phyloP scores from a whole-genome alignment of 2,329 filamentous ascomycete genomes.

The Fusarium liriodendri region DNA sequence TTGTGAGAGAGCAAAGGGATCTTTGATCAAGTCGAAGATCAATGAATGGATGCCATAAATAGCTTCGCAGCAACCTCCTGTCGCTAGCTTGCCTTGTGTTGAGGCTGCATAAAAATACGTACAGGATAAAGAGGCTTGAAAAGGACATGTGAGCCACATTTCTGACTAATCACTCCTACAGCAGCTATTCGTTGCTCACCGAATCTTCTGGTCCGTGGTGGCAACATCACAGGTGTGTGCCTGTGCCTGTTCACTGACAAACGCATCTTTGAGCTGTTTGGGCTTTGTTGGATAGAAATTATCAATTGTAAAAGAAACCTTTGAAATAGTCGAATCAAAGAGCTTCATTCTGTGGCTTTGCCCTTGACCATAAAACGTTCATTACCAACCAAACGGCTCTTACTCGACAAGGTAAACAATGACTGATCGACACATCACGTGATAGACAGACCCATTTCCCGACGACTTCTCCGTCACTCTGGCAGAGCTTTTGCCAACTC shows the following conservation, averaged over 20 bases:
- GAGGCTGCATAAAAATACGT: neutral
- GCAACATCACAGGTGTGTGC: constrained; percentile 12
- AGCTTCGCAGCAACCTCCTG: neutral
- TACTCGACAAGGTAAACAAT: constrained; percentile 18
- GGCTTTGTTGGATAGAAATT: neutral
- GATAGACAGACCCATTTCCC: constrained; percentile 45
- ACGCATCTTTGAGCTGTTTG: neutral
- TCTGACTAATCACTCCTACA: constrained; percentile 26
- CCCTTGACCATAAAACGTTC: constrained; percentile 1
- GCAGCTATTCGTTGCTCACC: constrained; percentile 4
- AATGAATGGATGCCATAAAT: constrained; percentile 6
- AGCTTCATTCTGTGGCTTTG: neutral
- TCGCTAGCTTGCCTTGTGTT: neutral
- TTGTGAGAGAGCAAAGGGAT: neutral
- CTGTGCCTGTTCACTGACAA: constrained; percentile 11
- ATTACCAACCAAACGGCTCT: constrained; percentile 18
- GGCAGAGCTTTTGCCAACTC: constrained; percentile 44
- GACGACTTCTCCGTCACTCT: constrained; percentile 40
- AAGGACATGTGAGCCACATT: neutral
- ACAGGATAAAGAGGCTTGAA: neutral
- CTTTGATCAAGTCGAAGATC: neutral
- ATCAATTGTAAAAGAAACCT: constrained; percentile 7
- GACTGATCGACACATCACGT: constrained; percentile 39
- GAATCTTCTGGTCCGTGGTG: constrained; percentile 37
- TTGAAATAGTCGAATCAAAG: neutral